A percentile compares a stretch with the other conserved stretches of the same genome.
Evolutionary conservation across 2,329 filamentous ascomycete genomes (phyloP).

Genomic region (Fusarium hainanense): DNA sequence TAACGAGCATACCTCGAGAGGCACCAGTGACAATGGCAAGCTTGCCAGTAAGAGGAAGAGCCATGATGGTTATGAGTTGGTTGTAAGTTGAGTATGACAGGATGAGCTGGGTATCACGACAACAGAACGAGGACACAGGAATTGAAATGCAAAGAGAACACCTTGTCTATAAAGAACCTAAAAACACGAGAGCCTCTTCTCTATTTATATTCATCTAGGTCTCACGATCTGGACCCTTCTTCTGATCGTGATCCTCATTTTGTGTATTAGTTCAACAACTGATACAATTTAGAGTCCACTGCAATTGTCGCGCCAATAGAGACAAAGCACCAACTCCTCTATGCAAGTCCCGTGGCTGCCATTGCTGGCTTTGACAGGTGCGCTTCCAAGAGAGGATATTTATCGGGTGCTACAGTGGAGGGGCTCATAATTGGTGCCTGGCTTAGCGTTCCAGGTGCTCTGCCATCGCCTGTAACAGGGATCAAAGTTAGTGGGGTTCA

Average conservation of each 20-base stretch:
- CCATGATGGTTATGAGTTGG: slow-evolving; percentile 45
- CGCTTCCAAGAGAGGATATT: slow-evolving; percentile 32
- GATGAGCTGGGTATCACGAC: slow-evolving; percentile 10
- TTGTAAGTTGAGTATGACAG: background rate
- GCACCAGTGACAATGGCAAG: slow-evolving; percentile 83
- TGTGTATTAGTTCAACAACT: slow-evolving; percentile 7
- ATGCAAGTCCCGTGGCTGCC: slow-evolving; percentile 31
- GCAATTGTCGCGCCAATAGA: slow-evolving; percentile 43
- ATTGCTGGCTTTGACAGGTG: slow-evolving; percentile 43
- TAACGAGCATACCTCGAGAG: slow-evolving; percentile 70
- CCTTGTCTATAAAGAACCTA: background rate
- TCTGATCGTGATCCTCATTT: slow-evolving; percentile 10
- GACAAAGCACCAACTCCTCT: slow-evolving; percentile 11
- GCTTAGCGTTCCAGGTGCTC: slow-evolving; percentile 12
- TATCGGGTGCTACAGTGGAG: slow-evolving; percentile 28
- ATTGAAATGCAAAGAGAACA: background rate
- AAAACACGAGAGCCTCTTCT: slow-evolving; percentile 4
- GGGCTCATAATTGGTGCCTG: slow-evolving; percentile 19
- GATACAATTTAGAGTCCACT: slow-evolving; percentile 9
- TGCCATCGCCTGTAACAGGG: background rate
- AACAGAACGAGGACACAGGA: slow-evolving; percentile 1
- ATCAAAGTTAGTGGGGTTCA: slow-evolving; percentile 8
- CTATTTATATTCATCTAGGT: slow-evolving; percentile 12
- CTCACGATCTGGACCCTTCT: background rate
- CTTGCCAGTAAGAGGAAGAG: slow-evolving; percentile 73